A percentile compares a stretch with the other conserved stretches of the same genome.
These are phyloP conservation scores for Colletotrichum acutatum DNA, from an alignment of 2,329 filamentous ascomycete genomes.

Conservation along the genomic window DNA sequence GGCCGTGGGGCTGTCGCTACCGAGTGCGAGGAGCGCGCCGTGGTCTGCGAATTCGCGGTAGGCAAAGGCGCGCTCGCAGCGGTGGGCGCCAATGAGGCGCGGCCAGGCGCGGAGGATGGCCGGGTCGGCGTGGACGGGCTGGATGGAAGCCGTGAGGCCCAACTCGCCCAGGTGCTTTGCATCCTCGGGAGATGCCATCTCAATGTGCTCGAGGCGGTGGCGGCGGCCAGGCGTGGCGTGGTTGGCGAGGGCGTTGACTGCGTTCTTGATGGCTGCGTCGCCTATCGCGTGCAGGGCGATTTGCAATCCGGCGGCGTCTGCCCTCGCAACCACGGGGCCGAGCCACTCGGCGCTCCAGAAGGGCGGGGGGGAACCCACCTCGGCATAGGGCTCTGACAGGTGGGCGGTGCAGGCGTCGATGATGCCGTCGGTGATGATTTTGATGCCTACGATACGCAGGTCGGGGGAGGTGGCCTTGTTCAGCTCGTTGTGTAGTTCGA, in stretches of 20 bases:
- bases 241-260: conserved; percentile 58
- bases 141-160: conserved; percentile 62
- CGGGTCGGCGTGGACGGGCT: conserved; percentile 62
- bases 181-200: conserved; percentile 61
- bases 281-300: conserved; percentile 69
- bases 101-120: conserved; percentile 68
- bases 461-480: conserved; percentile 49
- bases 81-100: conserved; percentile 57
- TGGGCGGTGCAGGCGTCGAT: conserved; percentile 68
- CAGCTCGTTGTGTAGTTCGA: conserved; percentile 52
- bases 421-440: conserved; percentile 68
- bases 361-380: conserved; percentile 54
- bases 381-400: conserved; percentile 63
- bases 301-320: conserved; percentile 60
- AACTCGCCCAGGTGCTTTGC: conserved; percentile 60
- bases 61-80: conserved; percentile 65
- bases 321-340: conserved; percentile 59
- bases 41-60: conserved; percentile 64
- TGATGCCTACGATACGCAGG: conserved; percentile 64
- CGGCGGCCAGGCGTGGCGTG: conserved; percentile 52
- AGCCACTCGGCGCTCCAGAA: conserved; percentile 63
- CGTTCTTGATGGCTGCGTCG: conserved; percentile 61
- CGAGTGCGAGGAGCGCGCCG: conserved; percentile 61
- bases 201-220: conserved; percentile 68
- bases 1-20: conserved; percentile 64